Base-by-base conservation (phyloP, 179 eudicot genomes). In the Actinidia polygama region DNA sequence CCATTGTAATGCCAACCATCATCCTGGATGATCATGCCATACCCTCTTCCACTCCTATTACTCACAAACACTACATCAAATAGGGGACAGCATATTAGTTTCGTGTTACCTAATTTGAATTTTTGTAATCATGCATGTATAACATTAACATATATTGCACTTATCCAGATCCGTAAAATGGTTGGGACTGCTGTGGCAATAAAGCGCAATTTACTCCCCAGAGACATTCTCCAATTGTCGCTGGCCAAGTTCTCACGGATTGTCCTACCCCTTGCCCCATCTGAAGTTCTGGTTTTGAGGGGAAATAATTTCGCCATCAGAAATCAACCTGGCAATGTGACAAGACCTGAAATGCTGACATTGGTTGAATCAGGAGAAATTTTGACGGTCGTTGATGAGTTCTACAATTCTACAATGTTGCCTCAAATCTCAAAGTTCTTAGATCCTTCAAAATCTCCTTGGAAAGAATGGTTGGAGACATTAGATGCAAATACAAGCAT, bases 111-210 rank as follows among this genome's bases (percentile, higher is more conserved):
- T 44, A 10, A 50, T 57, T 40, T 59, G 44, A 10, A 19, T 6
- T 61, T 9, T 77, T 26, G 67, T 81, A 19, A 40, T 49, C 49
- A 61, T 55, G 54, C 7, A 62, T 50, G 63, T 68, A 26, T 58
- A 26, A 51, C 4, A 6, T 73, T 80, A 61, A 14, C 75, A 59
- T 18, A 58, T 67, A 71, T 80, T 30, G 36, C 50, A 69, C 57
- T 81, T 78, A 73, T 76, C 79, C 96, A 96, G 99, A 96, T 96
- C 83, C 98, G 98, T 85, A 96, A 96, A 90, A 96, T 96, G 99
- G 92, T 94, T 70, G 99, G 98, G 58, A 91, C 99, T 46, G 98
- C 98, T 24, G 92, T 96, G 24, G 98, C 99, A 0, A 89, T 94
- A 53, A 96, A 96, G 86, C 98, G 99, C 36, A 88, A 90, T n/a